Conservation (phyloP, 2,329 filamentous ascomycete genomes). For the Colletotrichum shisoi region DNA sequence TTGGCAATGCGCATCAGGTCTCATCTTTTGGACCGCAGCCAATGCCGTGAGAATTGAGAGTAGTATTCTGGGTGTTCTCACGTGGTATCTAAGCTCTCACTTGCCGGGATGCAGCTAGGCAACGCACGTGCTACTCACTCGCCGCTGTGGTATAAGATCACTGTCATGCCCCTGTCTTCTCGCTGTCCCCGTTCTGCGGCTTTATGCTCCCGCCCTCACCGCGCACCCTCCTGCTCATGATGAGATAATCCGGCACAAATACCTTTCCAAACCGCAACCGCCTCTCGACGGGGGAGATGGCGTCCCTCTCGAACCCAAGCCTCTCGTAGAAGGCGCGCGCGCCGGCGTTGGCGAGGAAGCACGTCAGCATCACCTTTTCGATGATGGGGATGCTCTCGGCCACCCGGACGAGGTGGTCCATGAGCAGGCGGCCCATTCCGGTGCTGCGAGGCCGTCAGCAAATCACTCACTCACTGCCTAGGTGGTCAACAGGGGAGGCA, state of each 20-base stretch:
- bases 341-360: slow-evolving; percentile 68
- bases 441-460: slow-evolving; percentile 52
- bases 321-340: slow-evolving; percentile 69
- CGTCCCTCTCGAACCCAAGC: slow-evolving; percentile 65
- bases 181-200: neutral
- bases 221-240: slow-evolving; percentile 61
- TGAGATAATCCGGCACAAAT: slow-evolving; percentile 65
- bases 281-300: slow-evolving; percentile 62
- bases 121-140: neutral
- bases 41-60: no score
- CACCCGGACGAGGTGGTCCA: slow-evolving; percentile 63
- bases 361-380: slow-evolving; percentile 76
- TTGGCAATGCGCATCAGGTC: neutral
- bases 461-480: neutral
- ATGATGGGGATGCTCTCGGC: slow-evolving; percentile 63
- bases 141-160: neutral
- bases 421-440: slow-evolving; percentile 68
- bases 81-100: no score
- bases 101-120: no score
- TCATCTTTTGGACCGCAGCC: neutral
- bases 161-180: neutral
- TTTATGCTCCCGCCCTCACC: slow-evolving; percentile 5
- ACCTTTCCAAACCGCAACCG: slow-evolving; percentile 63
- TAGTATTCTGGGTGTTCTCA: no score
- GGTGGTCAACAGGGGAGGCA: neutral